These are phyloP conservation scores for Rhynchospora breviuscula DNA, from an alignment of 176 grass and related monocot species.

Conservation along the genomic window DNA sequence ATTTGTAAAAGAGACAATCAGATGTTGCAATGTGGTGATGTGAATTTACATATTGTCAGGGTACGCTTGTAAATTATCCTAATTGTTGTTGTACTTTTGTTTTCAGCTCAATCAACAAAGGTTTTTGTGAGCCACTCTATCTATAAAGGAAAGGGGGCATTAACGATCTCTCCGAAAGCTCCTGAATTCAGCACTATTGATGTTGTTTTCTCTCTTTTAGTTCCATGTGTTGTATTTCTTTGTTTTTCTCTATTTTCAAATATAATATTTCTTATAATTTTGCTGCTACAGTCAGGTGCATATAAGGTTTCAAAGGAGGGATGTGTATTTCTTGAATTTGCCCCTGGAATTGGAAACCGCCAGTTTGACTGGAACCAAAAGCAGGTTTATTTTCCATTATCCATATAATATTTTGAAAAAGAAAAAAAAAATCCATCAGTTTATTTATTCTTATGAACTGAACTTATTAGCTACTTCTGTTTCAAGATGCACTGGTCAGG, in stretches of 20 bases:
- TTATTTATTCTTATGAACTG: slow-evolving; percentile 2
- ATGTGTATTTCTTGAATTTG: slow-evolving; percentile 81
- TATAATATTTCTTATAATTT: background rate
- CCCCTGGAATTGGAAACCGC: slow-evolving; percentile 46
- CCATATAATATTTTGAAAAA: background rate
- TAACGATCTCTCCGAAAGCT: slow-evolving; percentile 29
- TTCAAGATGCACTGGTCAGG: background rate
- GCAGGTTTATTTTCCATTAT: slow-evolving; percentile 36
- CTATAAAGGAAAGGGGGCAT: slow-evolving; percentile 44
- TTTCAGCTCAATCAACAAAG: slow-evolving; percentile 29
- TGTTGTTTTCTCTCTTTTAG: slow-evolving; percentile 5
- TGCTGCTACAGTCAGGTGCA: slow-evolving; percentile 47
- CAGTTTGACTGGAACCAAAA: slow-evolving; percentile 90
- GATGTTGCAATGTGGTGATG: background rate
- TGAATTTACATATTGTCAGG: background rate
- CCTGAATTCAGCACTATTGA: slow-evolving; percentile 37
- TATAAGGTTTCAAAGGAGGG: slow-evolving; percentile 88
- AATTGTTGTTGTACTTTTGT: background rate
- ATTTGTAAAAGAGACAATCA: background rate
- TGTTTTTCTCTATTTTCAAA: background rate
- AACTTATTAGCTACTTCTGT: background rate
- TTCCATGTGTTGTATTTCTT: background rate
- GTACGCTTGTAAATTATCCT: background rate
- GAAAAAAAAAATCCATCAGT: background rate
- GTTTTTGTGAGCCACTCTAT: slow-evolving; percentile 43